Evolutionary conservation across 495 filamentous ascomycete genomes (phyloP).

Genomic region (Echria macrotheca): DNA sequence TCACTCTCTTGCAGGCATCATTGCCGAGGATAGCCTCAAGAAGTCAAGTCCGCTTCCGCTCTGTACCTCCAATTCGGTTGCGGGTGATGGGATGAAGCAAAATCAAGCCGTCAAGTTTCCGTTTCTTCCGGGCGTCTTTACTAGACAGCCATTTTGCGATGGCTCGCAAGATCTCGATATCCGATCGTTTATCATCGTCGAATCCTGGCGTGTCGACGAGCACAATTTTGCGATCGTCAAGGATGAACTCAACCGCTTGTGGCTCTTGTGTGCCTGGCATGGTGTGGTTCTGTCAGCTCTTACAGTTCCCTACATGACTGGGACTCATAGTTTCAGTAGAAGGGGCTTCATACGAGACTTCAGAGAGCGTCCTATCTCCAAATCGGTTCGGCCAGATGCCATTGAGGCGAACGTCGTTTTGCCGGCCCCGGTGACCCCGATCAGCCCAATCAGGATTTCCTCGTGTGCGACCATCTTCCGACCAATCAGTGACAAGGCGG

Average conservation of each 20-base stretch:
- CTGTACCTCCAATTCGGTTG: background rate
- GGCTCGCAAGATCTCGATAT: slow-evolving; percentile 35
- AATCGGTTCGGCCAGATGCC: slow-evolving; percentile 1
- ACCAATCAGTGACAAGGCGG: background rate
- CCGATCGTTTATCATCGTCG: slow-evolving; percentile 33
- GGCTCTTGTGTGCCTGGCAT: background rate
- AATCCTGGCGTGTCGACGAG: slow-evolving; percentile 45
- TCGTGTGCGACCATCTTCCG: background rate
- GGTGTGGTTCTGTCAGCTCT: background rate
- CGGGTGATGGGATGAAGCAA: background rate
- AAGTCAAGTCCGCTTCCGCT: background rate
- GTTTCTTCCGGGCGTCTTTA: background rate
- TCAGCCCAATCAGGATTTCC: background rate
- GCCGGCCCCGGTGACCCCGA: slow-evolving; percentile 3
- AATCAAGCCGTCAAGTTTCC: slow-evolving; percentile 1
- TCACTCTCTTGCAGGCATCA: background rate
- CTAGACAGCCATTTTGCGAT: slow-evolving; percentile 22
- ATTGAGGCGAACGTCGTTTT: slow-evolving; percentile 4
- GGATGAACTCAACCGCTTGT: background rate
- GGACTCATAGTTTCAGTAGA: too few species aligned
- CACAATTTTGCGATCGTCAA: slow-evolving; percentile 9
- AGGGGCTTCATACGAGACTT: background rate
- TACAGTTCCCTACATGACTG: too few species aligned
- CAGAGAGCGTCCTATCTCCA: slow-evolving; percentile 3
- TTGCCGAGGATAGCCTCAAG: slow-evolving; percentile 1